phyloP scores from a whole-genome alignment of 1,139 yeast species.

The Suzukiozyma palmioleophila region DNA sequence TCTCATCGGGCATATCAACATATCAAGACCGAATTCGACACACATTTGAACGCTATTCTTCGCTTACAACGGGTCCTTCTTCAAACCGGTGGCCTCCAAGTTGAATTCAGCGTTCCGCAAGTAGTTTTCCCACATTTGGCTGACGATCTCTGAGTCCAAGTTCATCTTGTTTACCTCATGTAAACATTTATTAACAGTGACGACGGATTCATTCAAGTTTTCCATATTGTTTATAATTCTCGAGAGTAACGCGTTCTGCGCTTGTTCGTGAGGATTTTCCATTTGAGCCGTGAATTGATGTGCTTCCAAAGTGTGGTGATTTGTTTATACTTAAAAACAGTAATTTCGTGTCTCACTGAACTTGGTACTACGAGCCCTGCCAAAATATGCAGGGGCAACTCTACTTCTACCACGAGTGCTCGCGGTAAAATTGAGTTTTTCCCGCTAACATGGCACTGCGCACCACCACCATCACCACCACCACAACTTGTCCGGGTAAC shows the following conservation, averaged over 20 bases:
- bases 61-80: slow-evolving; percentile 44
- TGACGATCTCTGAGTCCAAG: slow-evolving; percentile 65
- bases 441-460: too few species aligned
- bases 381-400: too few species aligned
- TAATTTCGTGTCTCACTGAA: too few species aligned
- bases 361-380: too few species aligned
- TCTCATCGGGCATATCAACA: too few species aligned
- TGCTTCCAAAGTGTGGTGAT: background rate
- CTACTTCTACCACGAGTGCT: too few species aligned
- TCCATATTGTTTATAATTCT: slow-evolving; percentile 77
- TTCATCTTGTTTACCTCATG: slow-evolving; percentile 64
- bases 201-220: slow-evolving; percentile 67
- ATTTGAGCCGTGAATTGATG: slow-evolving; percentile 23
- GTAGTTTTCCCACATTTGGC: slow-evolving; percentile 82
- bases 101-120: slow-evolving; percentile 68
- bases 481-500: too few species aligned
- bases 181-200: slow-evolving; percentile 55
- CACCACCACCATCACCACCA: too few species aligned
- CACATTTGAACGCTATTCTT: too few species aligned
- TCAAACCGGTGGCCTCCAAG: slow-evolving; percentile 65
- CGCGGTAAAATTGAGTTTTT: too few species aligned
- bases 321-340: too few species aligned
- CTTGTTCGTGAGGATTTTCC: slow-evolving; percentile 91
- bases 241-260: slow-evolving; percentile 71
- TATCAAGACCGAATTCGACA: too few species aligned